These are phyloP conservation scores for Ustanciosporium gigantosporum DNA, from an alignment of 1,284 basidiomycete species.

Conservation along the genomic window DNA sequence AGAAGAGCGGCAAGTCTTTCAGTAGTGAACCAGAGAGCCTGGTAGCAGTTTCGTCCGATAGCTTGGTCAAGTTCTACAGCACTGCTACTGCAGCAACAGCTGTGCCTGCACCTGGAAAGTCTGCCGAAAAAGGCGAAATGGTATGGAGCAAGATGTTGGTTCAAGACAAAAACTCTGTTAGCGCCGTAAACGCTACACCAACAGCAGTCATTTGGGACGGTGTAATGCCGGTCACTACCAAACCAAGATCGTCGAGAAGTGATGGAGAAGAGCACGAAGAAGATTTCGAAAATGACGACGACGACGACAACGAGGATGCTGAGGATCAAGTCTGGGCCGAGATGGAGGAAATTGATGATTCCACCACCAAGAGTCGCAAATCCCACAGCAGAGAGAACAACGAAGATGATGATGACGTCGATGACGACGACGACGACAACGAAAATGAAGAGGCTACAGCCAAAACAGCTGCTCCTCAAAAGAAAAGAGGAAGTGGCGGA, in stretches of 20 bases:
- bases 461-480: slow-evolving; percentile 1
- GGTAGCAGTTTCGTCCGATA: slow-evolving; percentile 26
- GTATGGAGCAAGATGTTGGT: slow-evolving; percentile 20
- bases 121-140: slow-evolving; percentile 15
- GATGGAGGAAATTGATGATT: slow-evolving; percentile 19
- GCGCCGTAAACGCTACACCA: slow-evolving; percentile 11
- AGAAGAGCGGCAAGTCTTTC: not conserved
- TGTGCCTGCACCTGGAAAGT: slow-evolving; percentile 11
- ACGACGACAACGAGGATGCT: slow-evolving; percentile 9
- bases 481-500: no score
- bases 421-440: slow-evolving; percentile 6
- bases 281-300: not conserved
- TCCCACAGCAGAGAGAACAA: not conserved
- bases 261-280: not conserved
- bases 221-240: slow-evolving; percentile 1
- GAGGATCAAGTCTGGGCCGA: slow-evolving; percentile 30
- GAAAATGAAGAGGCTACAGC: no score
- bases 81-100: slow-evolving; percentile 10
- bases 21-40: slow-evolving; percentile 10
- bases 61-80: slow-evolving; percentile 11
- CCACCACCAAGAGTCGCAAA: not conserved
- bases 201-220: slow-evolving; percentile 41
- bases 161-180: slow-evolving; percentile 1
- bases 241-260: not conserved
- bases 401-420: slow-evolving; percentile 3